Percentiles rank a stretch among this genome's conserved stretches.
Evolutionary conservation across 2,329 filamentous ascomycete genomes (phyloP).

Genomic region (Cryphonectria japonica): DNA sequence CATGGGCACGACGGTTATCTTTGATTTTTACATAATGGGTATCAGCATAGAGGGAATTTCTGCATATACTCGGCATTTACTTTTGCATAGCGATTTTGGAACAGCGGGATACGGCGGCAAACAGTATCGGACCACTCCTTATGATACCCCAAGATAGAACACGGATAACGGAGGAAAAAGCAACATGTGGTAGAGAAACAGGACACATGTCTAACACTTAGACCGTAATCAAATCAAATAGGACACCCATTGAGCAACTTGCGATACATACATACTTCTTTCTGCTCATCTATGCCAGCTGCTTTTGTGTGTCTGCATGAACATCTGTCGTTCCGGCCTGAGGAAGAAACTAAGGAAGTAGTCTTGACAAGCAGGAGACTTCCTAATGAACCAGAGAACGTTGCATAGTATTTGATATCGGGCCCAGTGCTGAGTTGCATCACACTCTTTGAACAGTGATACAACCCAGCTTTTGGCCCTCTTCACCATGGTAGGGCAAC

Average conservation of each 20-base stretch:
- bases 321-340: slow-evolving; percentile 18
- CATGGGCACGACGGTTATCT: not conserved
- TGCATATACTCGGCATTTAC: slow-evolving; percentile 14
- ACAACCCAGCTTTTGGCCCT: not conserved
- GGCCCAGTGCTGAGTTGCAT: slow-evolving; percentile 6
- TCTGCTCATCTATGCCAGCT: not conserved
- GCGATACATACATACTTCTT: not conserved
- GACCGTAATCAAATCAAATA: slow-evolving; percentile 10
- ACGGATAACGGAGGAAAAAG: slow-evolving; percentile 10
- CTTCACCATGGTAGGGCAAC: not conserved
- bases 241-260: not conserved
- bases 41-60: not conserved
- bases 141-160: slow-evolving; percentile 21
- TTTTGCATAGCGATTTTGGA: slow-evolving; percentile 27
- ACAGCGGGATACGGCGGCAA: slow-evolving; percentile 31
- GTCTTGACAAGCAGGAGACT: not conserved
- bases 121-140: slow-evolving; percentile 31
- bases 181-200: not conserved
- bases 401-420: not conserved
- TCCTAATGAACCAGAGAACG: slow-evolving; percentile 18
- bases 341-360: not conserved
- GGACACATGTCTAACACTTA: slow-evolving; percentile 5
- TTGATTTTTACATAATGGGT: not conserved
- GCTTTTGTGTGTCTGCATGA: no score
- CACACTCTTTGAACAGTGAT: slow-evolving; percentile 7